Evolutionary conservation across 345 rosid species (phyloP), one percentile per base, ranked within the genome.

Genomic region (Orychophragmus violaceus): DNA sequence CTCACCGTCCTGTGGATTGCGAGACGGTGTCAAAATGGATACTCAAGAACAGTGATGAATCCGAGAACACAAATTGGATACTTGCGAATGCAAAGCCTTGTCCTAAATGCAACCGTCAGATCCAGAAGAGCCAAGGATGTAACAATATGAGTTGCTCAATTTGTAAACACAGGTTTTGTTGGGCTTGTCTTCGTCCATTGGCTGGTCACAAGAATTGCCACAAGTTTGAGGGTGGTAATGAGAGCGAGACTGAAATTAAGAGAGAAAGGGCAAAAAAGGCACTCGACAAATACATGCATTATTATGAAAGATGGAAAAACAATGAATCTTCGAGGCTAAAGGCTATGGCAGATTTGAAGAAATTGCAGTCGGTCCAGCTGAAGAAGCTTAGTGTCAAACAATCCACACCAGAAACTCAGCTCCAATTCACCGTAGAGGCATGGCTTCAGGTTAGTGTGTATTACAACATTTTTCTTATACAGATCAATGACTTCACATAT

Each of bases 171-270:
- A 0, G 7, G 0, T 74, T 74, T 53, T 74, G 78, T 48, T 74
- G 78, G 72, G 3, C 0, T 25, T 67, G 78, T 58, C 64, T 68
- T 50, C 0, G 39, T 53, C 7, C 0, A 0, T 22, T 16, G 21
- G 16, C 1, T 6, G 48, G 0, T 12, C 68, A 52, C 42, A 2
- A 0, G 5, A 9, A 27, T n/a, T 74, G 78, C 42, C 6, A 74
- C 42, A 17, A 0, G 18, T 68, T 25, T 45, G 83, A 84, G 71
- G 79, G 82, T 53, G 89, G 1, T 39, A 5, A 16, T 36, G 55
- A 23, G n/a, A n/a, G n/a, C n/a, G n/a, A n/a, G 24, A 8, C 0
- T 27, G 50, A 68, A 14, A 1, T 0, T 11, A 74, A 23, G 63
- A 44, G 54, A 35, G 2, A 2, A 5, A 46, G 2, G 59, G 74